phyloP scores from a whole-genome alignment of 805 yeast genomes.

The Jamesozyma piceae region DNA sequence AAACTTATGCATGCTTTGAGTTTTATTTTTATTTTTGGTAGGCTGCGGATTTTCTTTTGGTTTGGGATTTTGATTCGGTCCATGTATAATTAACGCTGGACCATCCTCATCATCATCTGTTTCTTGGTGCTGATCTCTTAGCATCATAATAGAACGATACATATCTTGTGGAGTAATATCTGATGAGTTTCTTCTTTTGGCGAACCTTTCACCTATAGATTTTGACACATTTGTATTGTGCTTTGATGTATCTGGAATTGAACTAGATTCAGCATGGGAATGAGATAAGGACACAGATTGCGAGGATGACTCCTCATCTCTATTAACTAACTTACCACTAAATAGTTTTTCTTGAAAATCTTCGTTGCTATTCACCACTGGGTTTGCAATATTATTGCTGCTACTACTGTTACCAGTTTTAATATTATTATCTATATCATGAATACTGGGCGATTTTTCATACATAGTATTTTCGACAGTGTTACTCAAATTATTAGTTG shows the following conservation, averaged over 20 bases:
- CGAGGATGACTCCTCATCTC: constrained; percentile 20
- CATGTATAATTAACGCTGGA: constrained; percentile 65
- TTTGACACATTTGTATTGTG: not conserved
- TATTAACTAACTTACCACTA: constrained; percentile 28
- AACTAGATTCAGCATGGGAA: not conserved
- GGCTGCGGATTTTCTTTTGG: constrained; percentile 4
- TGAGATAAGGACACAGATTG: not conserved
- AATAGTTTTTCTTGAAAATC: constrained; percentile 30
- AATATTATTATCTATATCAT: not conserved
- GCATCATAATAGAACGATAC: constrained; percentile 72
- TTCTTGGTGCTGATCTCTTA: constrained; percentile 46
- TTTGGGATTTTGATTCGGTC: constrained; percentile 38
- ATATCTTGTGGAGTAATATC: constrained; percentile 74
- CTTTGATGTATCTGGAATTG: not conserved
- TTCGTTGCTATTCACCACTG: not conserved
- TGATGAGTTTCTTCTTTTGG: constrained; percentile 28
- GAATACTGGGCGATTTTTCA: not conserved
- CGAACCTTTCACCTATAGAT: constrained; percentile 22
- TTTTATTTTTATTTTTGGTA: not conserved
- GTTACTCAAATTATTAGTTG: not conserved
- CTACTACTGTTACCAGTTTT: not conserved
- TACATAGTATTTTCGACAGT: not conserved
- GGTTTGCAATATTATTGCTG: constrained; percentile 5
- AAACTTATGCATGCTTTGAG: not conserved
- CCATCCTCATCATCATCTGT: constrained; percentile 43